Base-by-base conservation (phyloP, 495 filamentous ascomycete genomes). In the Aspergillus coremiiformis region DNA sequence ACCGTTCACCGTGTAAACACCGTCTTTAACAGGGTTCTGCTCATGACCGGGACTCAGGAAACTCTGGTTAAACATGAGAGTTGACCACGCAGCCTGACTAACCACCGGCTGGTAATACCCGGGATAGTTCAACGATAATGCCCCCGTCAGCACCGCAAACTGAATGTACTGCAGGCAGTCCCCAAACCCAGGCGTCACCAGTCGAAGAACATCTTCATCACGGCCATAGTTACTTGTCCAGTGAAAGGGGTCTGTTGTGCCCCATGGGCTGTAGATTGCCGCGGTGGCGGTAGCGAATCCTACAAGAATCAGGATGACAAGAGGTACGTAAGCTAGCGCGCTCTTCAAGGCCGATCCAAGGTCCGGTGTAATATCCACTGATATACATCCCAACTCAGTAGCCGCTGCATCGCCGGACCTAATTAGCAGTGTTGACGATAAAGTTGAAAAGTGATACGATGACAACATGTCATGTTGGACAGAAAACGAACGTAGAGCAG, bases 161-260 rank as follows among this genome's bases (percentile, higher is more conserved):
- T 98, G 93, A 26, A 98, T 85, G 63, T 97, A 98, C 68, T 98
- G 91, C 26, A 98, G 80, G 65, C 93, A 98, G 58, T 98, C 93
- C 10, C 89, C 90, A 64, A 98, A 98, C 0, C 93, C 93, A 12
- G 93, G 93, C 7, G 93, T 98, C 19, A 98, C 90, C 29, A 97
- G 73, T 26, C 93, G 85, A 35, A 98, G 75, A 51, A 96, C 76
- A 66, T 98, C 93, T 39, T 88, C 85, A 56, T 98, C 94, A 58
- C 91, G 83, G 24, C 93, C 94, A 65, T 91, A 96, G 62, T 97
- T 97, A 64, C 88, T 95, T 19, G 88, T 90, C 88, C 91, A 98
- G 49, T 84, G 81, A 65, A 97, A 96, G 9, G 86, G 75, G 66
- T 97, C 87, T 4, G 80, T 81, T 9, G 90, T 87, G 29, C 93